Conservation (phyloP, 1,284 basidiomycete genomes). For the Tremellales sp. region DNA sequence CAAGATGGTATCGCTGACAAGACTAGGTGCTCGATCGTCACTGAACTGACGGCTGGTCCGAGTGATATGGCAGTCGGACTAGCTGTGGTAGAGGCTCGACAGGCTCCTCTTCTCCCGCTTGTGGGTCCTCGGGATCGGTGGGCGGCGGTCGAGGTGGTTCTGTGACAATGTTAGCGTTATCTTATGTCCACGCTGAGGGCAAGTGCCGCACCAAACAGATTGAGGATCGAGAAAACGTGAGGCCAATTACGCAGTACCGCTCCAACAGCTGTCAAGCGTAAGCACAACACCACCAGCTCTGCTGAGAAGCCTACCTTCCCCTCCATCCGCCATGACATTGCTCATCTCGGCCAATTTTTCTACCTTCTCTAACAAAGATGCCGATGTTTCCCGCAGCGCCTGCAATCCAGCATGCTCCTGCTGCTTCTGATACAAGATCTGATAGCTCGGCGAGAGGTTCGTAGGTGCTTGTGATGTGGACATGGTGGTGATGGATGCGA, state of each 20-base stretch:
- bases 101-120: slow-evolving; percentile 20
- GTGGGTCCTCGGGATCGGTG: slow-evolving; percentile 2
- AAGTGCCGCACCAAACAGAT: slow-evolving; percentile 37
- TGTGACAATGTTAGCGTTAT: background rate
- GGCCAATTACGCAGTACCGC: slow-evolving; percentile 46
- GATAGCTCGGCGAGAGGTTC: slow-evolving; percentile 36
- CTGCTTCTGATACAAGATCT: slow-evolving; percentile 44
- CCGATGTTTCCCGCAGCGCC: slow-evolving; percentile 41
- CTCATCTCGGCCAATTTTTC: slow-evolving; percentile 46
- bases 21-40: too few relatives aligned
- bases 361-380: slow-evolving; percentile 32
- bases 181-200: background rate
- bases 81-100: slow-evolving; percentile 34
- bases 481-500: too few relatives aligned
- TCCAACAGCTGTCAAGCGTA: slow-evolving; percentile 34
- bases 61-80: slow-evolving; percentile 31
- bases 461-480: too few relatives aligned
- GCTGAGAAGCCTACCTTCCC: slow-evolving; percentile 35
- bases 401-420: slow-evolving; percentile 46
- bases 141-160: slow-evolving; percentile 16
- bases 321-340: slow-evolving; percentile 49
- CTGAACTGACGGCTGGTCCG: too few relatives aligned
- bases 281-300: background rate
- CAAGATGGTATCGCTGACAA: too few relatives aligned
- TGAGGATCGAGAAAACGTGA: slow-evolving; percentile 45